Base-by-base conservation (phyloP, 306 rosid species). In the Prosopis cineraria region DNA sequence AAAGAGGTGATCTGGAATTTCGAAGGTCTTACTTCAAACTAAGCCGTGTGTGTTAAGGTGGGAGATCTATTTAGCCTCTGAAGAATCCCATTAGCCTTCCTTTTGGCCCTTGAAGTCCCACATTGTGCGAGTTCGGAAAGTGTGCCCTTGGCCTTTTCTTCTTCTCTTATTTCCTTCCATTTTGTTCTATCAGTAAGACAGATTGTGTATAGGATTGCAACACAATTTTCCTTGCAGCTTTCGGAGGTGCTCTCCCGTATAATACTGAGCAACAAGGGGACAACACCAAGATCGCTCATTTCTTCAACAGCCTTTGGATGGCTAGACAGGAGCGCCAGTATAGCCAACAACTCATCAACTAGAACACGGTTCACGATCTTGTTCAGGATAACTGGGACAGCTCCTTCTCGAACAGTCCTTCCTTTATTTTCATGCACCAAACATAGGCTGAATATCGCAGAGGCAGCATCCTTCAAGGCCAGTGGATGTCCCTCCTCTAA, bases 41-140 rank as follows among this genome's bases (percentile, higher is more conserved):
- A 90, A 74, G 93, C 88, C 70, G 93, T 87, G 83, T 56, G 63
- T 19, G 93, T 83, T 72, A 85, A 55, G 76, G 78, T 70, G 69
- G 66, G 81, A 27, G 84, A 81, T 64, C 83, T 85, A 8, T 79
- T 76, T 41, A 93, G 75, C 84, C 88, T 87, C 68, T 87, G 90
- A 55, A 93, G 93, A 65, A 93, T 70, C n/a, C n/a, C n/a, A n/a
- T n/a, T n/a, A n/a, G n/a, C n/a, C n/a, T n/a, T n/a, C n/a, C n/a
- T n/a, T n/a, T 79, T 87, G 12, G 97, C 98, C 76, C 98, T 84
- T 48, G 89, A 79, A 58, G 91, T 89, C 55, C 97, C 97, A 10
- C 52, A 79, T 22, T 75, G 76, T 13, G 91, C 87, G 63, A 93
- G 94, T 59, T 62, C 78, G 6, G 87, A 81, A 43, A 56, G 33